A percentile compares a stretch with the other conserved stretches of the same genome.
Conservation (phyloP, 495 filamentous ascomycete genomes). For the Podospora appendiculata region DNA sequence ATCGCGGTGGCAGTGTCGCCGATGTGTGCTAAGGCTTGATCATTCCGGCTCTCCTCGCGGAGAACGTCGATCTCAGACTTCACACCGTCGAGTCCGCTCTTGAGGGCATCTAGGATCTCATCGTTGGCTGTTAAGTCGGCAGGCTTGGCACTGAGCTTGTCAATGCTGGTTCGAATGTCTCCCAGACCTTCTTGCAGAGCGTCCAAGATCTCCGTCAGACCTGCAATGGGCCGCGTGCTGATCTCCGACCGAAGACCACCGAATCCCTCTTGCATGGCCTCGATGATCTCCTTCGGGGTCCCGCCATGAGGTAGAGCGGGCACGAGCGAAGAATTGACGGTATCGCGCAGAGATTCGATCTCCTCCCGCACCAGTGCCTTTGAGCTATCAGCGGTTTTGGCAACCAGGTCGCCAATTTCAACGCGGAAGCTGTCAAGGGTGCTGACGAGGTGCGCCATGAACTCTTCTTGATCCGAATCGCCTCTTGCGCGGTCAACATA, state of each 20-base stretch:
- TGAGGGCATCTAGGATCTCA: conserved; percentile 81
- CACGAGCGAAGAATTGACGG: conserved; percentile 61
- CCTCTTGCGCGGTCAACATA: conserved; percentile 65
- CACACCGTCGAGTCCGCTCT: conserved; percentile 63
- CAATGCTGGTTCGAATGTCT: conserved; percentile 63
- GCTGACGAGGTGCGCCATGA: conserved; percentile 64
- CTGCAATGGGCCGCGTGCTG: conserved; percentile 41
- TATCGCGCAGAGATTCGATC: conserved; percentile 68
- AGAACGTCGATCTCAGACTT: conserved; percentile 72
- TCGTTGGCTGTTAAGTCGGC: conserved; percentile 71
- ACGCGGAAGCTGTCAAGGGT: conserved; percentile 65
- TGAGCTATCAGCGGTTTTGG: conserved; percentile 34
- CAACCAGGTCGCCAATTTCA: conserved; percentile 53
- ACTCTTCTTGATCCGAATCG: conserved; percentile 63
- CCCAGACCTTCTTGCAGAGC: conserved; percentile 76
- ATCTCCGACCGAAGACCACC: conserved; percentile 62
- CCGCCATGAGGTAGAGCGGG: conserved; percentile 40
- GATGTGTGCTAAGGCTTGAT: conserved; percentile 43
- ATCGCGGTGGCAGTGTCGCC: conserved; percentile 21
- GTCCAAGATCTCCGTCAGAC: conserved; percentile 69
- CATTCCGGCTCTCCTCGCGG: conserved; percentile 41
- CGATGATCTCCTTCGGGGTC: conserved; percentile 52
- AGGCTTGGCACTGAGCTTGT: conserved; percentile 70
- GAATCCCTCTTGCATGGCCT: conserved; percentile 62
- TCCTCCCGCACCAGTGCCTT: conserved; percentile 68